These are phyloP conservation scores for Dioscorea zingiberensis DNA, from an alignment of 106 monocot genomes.

Conservation along the genomic window DNA sequence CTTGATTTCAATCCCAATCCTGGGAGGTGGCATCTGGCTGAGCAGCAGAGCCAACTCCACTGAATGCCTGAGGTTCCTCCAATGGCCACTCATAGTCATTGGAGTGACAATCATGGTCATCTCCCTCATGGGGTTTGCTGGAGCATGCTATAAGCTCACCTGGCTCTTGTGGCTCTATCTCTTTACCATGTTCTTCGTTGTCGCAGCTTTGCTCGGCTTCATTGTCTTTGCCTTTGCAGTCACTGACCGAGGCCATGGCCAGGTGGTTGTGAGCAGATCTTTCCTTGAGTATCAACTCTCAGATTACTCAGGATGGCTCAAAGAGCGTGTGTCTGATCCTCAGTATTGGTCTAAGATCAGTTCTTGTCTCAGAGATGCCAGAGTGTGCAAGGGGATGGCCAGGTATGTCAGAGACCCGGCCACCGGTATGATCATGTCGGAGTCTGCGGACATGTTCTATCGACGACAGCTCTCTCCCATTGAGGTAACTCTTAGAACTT, in stretches of 20 bases:
- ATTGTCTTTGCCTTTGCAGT: slow-evolving; percentile 82
- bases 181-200: slow-evolving; percentile 66
- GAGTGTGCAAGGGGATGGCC: slow-evolving; percentile 54
- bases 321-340: slow-evolving; percentile 44
- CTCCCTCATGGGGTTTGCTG: slow-evolving; percentile 82
- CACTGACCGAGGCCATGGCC: slow-evolving; percentile 59
- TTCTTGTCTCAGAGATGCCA: slow-evolving; percentile 46
- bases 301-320: slow-evolving; percentile 82
- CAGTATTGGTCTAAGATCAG: slow-evolving; percentile 68
- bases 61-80: slow-evolving; percentile 83
- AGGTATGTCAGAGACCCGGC: slow-evolving; percentile 13
- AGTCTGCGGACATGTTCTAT: slow-evolving; percentile 66
- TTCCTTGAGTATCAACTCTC: slow-evolving; percentile 74
- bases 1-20: slow-evolving; percentile 69
- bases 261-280: slow-evolving; percentile 28
- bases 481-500: slow-evolving; percentile 64
- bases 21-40: slow-evolving; percentile 74
- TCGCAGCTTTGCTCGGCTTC: slow-evolving; percentile 62
- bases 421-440: slow-evolving; percentile 34
- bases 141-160: slow-evolving; percentile 58
- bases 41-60: slow-evolving; percentile 40
- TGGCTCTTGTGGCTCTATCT: slow-evolving; percentile 81
- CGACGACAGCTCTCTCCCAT: slow-evolving; percentile 63
- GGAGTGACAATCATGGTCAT: slow-evolving; percentile 60
- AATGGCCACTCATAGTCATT: slow-evolving; percentile 74